These are phyloP conservation scores for Vigna nakashimae DNA, from an alignment of 306 rosid genomes.

Conservation along the genomic window DNA sequence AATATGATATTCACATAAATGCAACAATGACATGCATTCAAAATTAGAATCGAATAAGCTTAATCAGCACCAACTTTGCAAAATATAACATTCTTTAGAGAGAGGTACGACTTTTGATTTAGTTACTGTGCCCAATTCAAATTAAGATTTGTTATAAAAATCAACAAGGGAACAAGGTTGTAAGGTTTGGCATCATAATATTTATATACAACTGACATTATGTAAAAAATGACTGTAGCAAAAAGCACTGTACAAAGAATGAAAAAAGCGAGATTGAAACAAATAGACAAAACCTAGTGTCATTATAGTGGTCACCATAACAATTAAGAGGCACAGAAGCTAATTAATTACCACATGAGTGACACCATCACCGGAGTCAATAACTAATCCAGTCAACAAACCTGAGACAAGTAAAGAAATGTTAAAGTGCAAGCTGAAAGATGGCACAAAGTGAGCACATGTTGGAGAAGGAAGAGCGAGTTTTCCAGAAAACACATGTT, in stretches of 20 bases:
- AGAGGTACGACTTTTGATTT: slow-evolving; percentile 31
- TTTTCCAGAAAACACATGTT: slow-evolving; percentile 12
- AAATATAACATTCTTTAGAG: slow-evolving; percentile 20
- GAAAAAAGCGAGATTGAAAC: slow-evolving; percentile 4
- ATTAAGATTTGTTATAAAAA: slow-evolving; percentile 8
- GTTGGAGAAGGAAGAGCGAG: slow-evolving; percentile 28
- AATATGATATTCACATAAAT: neutral
- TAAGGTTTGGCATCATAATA: neutral
- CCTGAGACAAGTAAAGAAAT: slow-evolving; percentile 62
- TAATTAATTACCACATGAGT: slow-evolving; percentile 95
- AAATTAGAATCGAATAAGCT: slow-evolving; percentile 1
- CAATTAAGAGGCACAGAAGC: slow-evolving; percentile 33
- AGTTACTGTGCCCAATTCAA: slow-evolving; percentile 21
- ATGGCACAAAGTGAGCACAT: slow-evolving; percentile 13
- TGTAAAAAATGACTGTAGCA: slow-evolving; percentile 22
- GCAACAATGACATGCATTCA: neutral
- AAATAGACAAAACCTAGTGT: slow-evolving; percentile 26
- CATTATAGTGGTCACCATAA: slow-evolving; percentile 26
- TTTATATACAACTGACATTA: slow-evolving; percentile 25
- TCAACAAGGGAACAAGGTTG: neutral
- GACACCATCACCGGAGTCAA: slow-evolving; percentile 98
- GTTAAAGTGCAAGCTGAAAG: slow-evolving; percentile 36
- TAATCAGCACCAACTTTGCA: slow-evolving; percentile 21
- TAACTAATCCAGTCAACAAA: slow-evolving; percentile 95
- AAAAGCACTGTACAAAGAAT: slow-evolving; percentile 20